Base-by-base conservation (phyloP, 2,329 filamentous ascomycete genomes). In the Piedraia hortae region DNA sequence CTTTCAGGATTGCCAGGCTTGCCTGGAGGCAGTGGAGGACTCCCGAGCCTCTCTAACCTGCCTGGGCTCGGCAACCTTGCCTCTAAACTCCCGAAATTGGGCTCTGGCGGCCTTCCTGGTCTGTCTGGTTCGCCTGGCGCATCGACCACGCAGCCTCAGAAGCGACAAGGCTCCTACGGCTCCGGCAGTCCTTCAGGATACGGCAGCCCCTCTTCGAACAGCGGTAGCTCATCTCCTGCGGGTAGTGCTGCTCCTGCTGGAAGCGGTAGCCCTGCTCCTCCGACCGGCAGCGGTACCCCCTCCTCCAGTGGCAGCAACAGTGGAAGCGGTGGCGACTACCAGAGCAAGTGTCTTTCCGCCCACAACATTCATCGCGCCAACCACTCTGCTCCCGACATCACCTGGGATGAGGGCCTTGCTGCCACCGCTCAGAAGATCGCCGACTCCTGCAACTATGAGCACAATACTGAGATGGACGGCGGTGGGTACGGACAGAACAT, bases 401-500 rank as follows among this genome's bases (percentile, higher is more conserved):
- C 38, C 21, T 93, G 74, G 71, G 57, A 67, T 35, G 39, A 50
- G 5, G 48, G 49, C 19, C 59, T 77, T 24, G 70, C 64, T 24
- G 39, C 42, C 24, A 73, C 59, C 28, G 78, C 78, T 18, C 31
- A 50, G 21, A 48, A 49, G 25, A 61, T 67, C 23, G 77, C 75
- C 27, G 38, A 56, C 14, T 54, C 43, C 15, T 89, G 78, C 45
- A 51, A 58, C 18, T 82, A 80, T 34, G 55, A 50, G 15, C 82
- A 93, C 46, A 59, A 80, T 44, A 62, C 62, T 35, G 43, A 50
- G 12, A 50, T 59, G 20, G 60, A 61, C 30, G 54, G 51, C 22
- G 63, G 62, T 24, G 54, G 58, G 19, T 88, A 85, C 40, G 85
- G 85, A 18, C 85, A 97, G 53, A 97, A 93, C 59, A 68, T 93